Evolutionary conservation across 371 early-diverging fungal species (phyloP), one percentile per base, ranked within the genome.

Genomic region (Actinomortierella ambigua): DNA sequence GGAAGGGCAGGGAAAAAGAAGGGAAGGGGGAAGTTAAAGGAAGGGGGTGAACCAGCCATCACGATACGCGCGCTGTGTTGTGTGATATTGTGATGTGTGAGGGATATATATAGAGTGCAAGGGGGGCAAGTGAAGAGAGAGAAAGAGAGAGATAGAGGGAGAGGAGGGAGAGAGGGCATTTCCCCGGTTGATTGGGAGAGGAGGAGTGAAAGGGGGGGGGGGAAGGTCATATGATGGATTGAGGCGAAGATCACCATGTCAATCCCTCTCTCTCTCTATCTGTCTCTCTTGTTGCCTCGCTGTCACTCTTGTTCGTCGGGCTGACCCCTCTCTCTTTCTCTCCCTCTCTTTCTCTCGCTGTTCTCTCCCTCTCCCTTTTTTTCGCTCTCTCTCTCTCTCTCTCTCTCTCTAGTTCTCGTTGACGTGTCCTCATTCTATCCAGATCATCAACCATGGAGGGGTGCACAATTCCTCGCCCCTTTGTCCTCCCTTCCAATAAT

Each of bases 281-380:
- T 34, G 7, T 34, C 34, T 11, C 34, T 34, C 22, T 48, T 20
- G 15, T 22, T 22, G 20, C 22, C 48, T 18, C 8, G 15, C 48
- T 18, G n/a, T n/a, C n/a, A n/a, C n/a, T n/a, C n/a, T n/a, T n/a
- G n/a, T n/a, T n/a, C n/a, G n/a, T n/a, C n/a, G n/a, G n/a, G n/a
- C n/a, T n/a, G n/a, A n/a, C n/a, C n/a, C n/a, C 44, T 15, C 44
- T 44, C 44, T n/a, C 44, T 41, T 20, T 44, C n/a, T 44, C 44
- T 20, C 44, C 44, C n/a, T 44, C n/a, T 20, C 15, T 44, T 44
- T 44, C 20, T 44, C 44, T 13, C 44, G 20, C 44, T 44, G n/a
- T 20, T 8, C 46, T 11, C 34, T 34, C 34, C 11, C 34, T 34
- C 34, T 34, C 34, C 34, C 34, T 34, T 24, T 48, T 20, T 48